Evolutionary conservation across 1,284 basidiomycete species (phyloP).

Genomic region (Heliocybe sulcata): DNA sequence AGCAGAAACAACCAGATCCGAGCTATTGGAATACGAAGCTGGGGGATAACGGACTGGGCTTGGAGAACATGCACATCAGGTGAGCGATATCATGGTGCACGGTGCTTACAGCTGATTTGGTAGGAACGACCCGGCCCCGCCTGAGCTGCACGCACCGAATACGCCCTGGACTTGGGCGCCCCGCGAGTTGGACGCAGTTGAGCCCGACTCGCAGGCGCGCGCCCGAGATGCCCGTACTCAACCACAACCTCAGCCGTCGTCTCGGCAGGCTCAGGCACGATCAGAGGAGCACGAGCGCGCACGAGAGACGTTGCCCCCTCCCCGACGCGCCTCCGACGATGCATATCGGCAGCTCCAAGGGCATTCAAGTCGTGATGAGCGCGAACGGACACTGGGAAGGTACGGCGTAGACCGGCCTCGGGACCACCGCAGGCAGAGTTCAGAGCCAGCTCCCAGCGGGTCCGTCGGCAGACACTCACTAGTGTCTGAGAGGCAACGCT

Average conservation of each 20-base stretch:
- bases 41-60: conserved; percentile 53
- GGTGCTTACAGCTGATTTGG: background rate
- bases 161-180: conserved; percentile 29
- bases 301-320: background rate
- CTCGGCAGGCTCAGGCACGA: background rate
- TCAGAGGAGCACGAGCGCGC: background rate
- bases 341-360: background rate
- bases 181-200: conserved; percentile 15
- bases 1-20: conserved; percentile 46
- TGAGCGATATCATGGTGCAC: conserved; percentile 26
- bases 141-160: conserved; percentile 14
- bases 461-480: background rate
- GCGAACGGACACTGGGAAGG: background rate
- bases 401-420: background rate
- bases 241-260: background rate
- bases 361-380: background rate
- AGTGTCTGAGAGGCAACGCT: background rate
- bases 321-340: background rate
- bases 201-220: background rate
- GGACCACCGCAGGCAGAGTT: background rate
- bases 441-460: background rate
- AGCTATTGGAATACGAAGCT: conserved; percentile 54
- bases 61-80: conserved; percentile 61
- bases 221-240: background rate
- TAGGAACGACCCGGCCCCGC: background rate